These are phyloP conservation scores for Aspergillus egyptiacus DNA, from an alignment of 495 filamentous ascomycete species.

Conservation along the genomic window DNA sequence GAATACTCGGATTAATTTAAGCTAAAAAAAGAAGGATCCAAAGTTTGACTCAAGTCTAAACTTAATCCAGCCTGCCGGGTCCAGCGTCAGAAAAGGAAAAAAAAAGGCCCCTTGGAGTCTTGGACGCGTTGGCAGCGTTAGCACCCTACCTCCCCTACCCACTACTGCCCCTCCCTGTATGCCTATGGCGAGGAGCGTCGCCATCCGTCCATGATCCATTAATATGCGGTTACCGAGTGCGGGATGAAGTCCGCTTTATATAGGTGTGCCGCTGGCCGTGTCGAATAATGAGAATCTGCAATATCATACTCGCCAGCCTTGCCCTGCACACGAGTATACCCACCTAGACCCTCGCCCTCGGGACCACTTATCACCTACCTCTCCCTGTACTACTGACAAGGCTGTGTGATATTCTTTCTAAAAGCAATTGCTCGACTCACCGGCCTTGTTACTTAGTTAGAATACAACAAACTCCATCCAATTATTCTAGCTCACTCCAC, in stretches of 20 bases:
- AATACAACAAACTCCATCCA: too few relatives aligned
- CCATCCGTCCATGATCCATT: background rate
- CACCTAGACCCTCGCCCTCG: too few relatives aligned
- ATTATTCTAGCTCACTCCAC: constrained; percentile 15
- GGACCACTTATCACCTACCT: too few relatives aligned
- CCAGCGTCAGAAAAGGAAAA: constrained; percentile 19
- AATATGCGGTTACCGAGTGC: constrained; percentile 10
- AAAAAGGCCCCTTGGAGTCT: constrained; percentile 7
- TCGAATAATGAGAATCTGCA: too few relatives aligned
- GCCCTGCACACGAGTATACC: too few relatives aligned
- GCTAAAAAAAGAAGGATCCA: constrained; percentile 18
- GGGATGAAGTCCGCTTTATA: background rate
- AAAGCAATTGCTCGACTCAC: background rate
- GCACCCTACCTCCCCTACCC: constrained; percentile 10
- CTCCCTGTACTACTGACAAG: too few relatives aligned
- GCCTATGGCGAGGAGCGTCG: background rate
- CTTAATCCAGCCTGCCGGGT: constrained; percentile 44
- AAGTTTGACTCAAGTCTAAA: constrained; percentile 35
- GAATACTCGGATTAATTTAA: constrained; percentile 9
- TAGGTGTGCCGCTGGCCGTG: too few relatives aligned
- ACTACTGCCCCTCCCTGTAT: constrained; percentile 12
- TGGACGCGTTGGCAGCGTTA: too few relatives aligned
- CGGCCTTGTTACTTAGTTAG: too few relatives aligned
- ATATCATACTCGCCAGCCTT: too few relatives aligned
- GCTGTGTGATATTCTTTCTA: too few relatives aligned